Evolutionary conservation across 2,329 filamentous ascomycete species (phyloP), one percentile per base, ranked within the genome.

Genomic region (Cephalotrichum gorgonifer): DNA sequence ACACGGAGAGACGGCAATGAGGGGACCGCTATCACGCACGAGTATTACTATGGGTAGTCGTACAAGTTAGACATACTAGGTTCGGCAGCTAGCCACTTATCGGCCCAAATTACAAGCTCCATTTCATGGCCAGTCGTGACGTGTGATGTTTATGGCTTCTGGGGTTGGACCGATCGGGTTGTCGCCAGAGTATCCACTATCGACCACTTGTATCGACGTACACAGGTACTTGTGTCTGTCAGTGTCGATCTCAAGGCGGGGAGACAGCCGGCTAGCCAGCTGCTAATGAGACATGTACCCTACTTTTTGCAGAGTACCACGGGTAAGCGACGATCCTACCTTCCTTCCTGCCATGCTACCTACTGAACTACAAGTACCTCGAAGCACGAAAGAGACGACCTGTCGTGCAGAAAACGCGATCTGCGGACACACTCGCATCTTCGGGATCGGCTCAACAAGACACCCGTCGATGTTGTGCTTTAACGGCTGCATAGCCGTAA

Each of bases 81-180:
- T n/a, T n/a, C n/a, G n/a, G n/a, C n/a, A n/a, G n/a, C n/a, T n/a
- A n/a, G n/a, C n/a, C n/a, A n/a, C n/a, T n/a, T n/a, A n/a, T n/a
- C n/a, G n/a, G n/a, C n/a, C n/a, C n/a, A n/a, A n/a, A n/a, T n/a
- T n/a, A n/a, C n/a, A n/a, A n/a, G n/a, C n/a, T n/a, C n/a, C n/a
- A n/a, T n/a, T n/a, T n/a, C n/a, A n/a, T n/a, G n/a, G n/a, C n/a
- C n/a, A n/a, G n/a, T n/a, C 27, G 11, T 43, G 41, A 43, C 41
- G 41, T 43, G 41, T 12, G 22, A 43, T 25, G n/a, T 26, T 7
- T 8, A 14, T 7, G 22, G 22, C 15, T 43, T 26, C 41, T 43
- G 41, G 41, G 41, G 41, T 43, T 43, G 22, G 41, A 43, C 41
- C 41, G 41, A 43, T 43, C 41, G 41, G 20, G 41, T 43, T 43